These are phyloP conservation scores for Solanum gandarillasii DNA, from an alignment of 257 asterid species.

Conservation along the genomic window DNA sequence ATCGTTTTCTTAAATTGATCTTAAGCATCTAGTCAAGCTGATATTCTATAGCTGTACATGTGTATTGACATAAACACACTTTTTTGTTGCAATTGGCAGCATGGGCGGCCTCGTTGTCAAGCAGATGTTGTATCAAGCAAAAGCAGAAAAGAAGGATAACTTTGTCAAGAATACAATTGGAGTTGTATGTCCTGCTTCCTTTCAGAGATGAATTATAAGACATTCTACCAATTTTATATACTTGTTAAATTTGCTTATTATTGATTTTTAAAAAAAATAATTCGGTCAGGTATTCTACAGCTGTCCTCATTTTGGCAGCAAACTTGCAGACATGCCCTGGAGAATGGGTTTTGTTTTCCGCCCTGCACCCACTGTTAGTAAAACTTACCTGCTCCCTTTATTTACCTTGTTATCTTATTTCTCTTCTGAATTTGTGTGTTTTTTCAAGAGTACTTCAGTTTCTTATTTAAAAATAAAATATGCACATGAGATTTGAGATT, in stretches of 20 bases:
- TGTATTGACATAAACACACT: neutral
- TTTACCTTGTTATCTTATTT: neutral
- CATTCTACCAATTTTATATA: neutral
- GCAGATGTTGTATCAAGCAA: constrained; percentile 90
- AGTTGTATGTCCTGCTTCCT: constrained; percentile 42
- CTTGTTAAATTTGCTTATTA: neutral
- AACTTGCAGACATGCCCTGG: constrained; percentile 99
- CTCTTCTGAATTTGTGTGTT: neutral
- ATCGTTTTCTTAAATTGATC: neutral
- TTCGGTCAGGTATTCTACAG: constrained; percentile 79
- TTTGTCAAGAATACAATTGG: constrained; percentile 84
- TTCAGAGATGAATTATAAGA: neutral
- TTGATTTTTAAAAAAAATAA: neutral
- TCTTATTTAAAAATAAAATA: neutral
- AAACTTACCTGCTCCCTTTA: neutral
- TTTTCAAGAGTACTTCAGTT: neutral
- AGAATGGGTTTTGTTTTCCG: constrained; percentile 96
- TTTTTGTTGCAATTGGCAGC: constrained; percentile 31
- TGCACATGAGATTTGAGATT: neutral
- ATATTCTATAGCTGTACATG: neutral
- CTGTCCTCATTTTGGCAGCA: constrained; percentile 99
- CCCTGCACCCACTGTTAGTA: constrained; percentile 95
- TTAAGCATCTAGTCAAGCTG: neutral
- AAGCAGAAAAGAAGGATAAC: constrained; percentile 60
- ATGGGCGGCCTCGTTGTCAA: constrained; percentile 99